Base-by-base conservation (phyloP, 2,329 filamentous ascomycete species). In the Trichothecium roseum region DNA sequence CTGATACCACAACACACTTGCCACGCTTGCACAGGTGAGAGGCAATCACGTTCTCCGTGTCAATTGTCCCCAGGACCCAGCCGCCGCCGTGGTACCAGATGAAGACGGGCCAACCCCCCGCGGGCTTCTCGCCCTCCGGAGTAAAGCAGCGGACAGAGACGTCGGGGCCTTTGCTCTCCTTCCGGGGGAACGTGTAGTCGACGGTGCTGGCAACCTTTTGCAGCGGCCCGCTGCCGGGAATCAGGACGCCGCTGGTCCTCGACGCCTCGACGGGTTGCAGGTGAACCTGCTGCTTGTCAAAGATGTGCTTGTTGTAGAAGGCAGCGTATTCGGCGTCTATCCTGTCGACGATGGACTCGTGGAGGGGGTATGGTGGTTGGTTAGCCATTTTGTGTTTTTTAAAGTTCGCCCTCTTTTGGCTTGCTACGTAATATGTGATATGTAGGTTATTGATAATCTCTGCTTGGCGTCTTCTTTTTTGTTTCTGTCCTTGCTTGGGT, bases 41-140 rank as follows among this genome's bases (percentile, higher is more conserved):
- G 34, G 68, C 69, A 3, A 75, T 65, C 4, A 63, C 60, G 42
- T 76, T 75, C 52, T 77, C 72, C 0, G 69, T 74, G 40, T 70
- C 60, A 30, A 75, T 72, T 31, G 66, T 71, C 0, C 72, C 72
- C 20, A 75, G 44, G 3, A 75, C 70, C 69, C 70, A 77, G 4
- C 72, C 72, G 1, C 72, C 72, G 4, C 72, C 72, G 43, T 77
- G 72, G 44, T 64, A 71, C 47, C 72, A 78, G 4, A 76, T 43
- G 48, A 69, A 63, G 7, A 68, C 60, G 3, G 72, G 72, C 71
- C 71, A 76, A 18, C 72, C 72, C 1, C 42, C 45, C 1, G 45
- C 51, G 0, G 69, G 69, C 9, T 39, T 55, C 5, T 55, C 41
- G 0, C 64, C 66, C 5, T 51, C 46, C 0, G 72, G 72, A 2